These are phyloP conservation scores for Dendrobium catenatum DNA, from an alignment of 106 monocot species.

Conservation along the genomic window DNA sequence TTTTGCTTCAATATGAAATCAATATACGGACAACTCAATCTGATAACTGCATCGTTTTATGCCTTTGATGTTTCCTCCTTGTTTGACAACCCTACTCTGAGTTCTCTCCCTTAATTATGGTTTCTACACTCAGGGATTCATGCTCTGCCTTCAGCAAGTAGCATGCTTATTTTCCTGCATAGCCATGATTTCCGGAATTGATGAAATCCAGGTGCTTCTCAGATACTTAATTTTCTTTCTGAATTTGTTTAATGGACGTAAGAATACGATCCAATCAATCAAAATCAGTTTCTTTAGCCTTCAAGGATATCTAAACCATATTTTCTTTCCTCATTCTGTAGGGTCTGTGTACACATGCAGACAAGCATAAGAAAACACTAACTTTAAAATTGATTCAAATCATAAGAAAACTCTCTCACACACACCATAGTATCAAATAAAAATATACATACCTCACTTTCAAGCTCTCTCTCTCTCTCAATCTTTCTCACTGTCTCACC, in stretches of 20 bases:
- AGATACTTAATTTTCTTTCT: conserved; percentile 49
- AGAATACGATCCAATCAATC: not conserved
- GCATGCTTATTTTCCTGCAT: conserved; percentile 74
- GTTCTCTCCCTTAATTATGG: not conserved
- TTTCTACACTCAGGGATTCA: conserved; percentile 42
- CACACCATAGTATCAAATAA: too few species aligned
- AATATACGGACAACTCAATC: conserved; percentile 92
- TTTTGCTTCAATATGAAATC: conserved; percentile 93
- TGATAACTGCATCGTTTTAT: conserved; percentile 95
- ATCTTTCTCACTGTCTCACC: too few species aligned
- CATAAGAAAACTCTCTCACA: too few species aligned
- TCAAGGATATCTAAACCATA: not conserved
- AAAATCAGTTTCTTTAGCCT: not conserved
- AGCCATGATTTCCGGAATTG: conserved; percentile 62
- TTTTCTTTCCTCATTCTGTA: not conserved
- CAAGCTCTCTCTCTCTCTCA: too few species aligned
- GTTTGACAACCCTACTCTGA: not conserved
- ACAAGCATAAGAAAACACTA: not conserved
- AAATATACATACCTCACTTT: too few species aligned
- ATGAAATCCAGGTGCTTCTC: conserved; percentile 54
- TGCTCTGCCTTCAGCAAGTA: conserved; percentile 75
- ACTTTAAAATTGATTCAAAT: too few species aligned
- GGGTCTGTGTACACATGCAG: conserved; percentile 95
- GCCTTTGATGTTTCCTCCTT: not conserved
- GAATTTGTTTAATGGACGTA: conserved; percentile 63